A percentile compares a stretch with the other conserved stretches of the same genome.
phyloP scores from a whole-genome alignment of 148 eudicot genomes.

The Persicaria tinctoria region DNA sequence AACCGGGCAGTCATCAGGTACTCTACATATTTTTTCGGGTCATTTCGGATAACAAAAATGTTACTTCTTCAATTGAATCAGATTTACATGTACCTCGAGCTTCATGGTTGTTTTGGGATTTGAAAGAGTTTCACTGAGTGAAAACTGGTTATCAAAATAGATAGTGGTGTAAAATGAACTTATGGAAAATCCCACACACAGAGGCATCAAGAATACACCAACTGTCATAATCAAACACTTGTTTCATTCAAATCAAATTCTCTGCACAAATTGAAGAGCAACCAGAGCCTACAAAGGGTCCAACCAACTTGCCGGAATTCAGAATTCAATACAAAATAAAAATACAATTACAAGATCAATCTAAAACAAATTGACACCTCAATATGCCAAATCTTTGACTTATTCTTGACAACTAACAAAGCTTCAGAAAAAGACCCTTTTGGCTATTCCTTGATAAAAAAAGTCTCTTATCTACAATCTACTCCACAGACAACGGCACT shows the following conservation, averaged over 20 bases:
- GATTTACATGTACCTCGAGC: too few relatives aligned
- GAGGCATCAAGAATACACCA: background rate
- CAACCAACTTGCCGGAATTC: background rate
- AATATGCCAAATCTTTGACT: conserved; percentile 5
- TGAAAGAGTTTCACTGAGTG: too few relatives aligned
- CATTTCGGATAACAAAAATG: too few relatives aligned
- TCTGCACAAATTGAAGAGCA: conserved; percentile 6
- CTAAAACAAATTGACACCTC: conserved; percentile 6
- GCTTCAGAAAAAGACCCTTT: conserved; percentile 4
- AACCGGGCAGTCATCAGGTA: too few relatives aligned
- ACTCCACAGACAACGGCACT: too few relatives aligned
- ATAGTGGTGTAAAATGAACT: background rate
- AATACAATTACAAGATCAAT: background rate
- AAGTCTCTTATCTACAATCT: background rate
- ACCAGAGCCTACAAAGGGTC: background rate
- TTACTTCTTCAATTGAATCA: too few relatives aligned
- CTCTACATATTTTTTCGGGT: too few relatives aligned
- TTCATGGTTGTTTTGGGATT: too few relatives aligned
- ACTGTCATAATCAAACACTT: background rate
- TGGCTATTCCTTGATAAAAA: background rate
- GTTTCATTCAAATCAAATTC: conserved; percentile 10
- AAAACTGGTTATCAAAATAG: background rate
- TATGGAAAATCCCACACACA: background rate
- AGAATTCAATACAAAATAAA: background rate
- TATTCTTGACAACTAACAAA: conserved; percentile 7